Percentiles rank a stretch among this genome's conserved stretches.
phyloP scores from a whole-genome alignment of 192 early-diverging fungal species.

The Geosiphon pyriformis region DNA sequence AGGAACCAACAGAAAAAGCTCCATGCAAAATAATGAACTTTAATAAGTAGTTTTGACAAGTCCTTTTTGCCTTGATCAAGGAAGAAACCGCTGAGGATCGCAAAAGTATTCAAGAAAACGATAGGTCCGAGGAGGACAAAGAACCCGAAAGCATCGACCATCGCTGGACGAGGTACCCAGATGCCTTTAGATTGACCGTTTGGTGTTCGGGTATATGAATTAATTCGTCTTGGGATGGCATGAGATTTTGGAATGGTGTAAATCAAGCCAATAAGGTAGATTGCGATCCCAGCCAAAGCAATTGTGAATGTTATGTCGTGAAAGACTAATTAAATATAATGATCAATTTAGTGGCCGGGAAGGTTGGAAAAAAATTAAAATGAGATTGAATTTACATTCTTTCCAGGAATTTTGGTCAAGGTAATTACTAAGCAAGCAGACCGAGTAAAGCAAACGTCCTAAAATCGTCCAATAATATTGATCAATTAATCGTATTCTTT shows the following conservation, averaged over 20 bases:
- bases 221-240: not conserved
- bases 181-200: not conserved
- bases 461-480: too few species aligned
- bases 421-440: not conserved
- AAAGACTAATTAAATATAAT: not conserved
- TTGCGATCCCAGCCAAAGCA: not conserved
- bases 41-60: not conserved
- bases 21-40: slow-evolving; percentile 1
- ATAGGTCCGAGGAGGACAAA: slow-evolving; percentile 6
- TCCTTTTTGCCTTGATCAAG: not conserved
- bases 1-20: slow-evolving; percentile 18
- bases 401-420: too few species aligned
- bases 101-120: slow-evolving; percentile 11
- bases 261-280: slow-evolving; percentile 10
- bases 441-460: too few species aligned
- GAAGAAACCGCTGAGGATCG: not conserved
- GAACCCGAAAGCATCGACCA: slow-evolving; percentile 12
- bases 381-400: not conserved
- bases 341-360: not conserved
- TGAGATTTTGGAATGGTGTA: slow-evolving; percentile 12
- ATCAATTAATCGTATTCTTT: too few species aligned
- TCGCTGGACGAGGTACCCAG: not conserved
- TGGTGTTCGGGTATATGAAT: not conserved
- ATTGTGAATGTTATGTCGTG: slow-evolving; percentile 8
- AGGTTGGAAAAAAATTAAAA: not conserved